These are phyloP conservation scores for Suillus clintonianus DNA, from an alignment of 768 basidiomycete species.

Conservation along the genomic window DNA sequence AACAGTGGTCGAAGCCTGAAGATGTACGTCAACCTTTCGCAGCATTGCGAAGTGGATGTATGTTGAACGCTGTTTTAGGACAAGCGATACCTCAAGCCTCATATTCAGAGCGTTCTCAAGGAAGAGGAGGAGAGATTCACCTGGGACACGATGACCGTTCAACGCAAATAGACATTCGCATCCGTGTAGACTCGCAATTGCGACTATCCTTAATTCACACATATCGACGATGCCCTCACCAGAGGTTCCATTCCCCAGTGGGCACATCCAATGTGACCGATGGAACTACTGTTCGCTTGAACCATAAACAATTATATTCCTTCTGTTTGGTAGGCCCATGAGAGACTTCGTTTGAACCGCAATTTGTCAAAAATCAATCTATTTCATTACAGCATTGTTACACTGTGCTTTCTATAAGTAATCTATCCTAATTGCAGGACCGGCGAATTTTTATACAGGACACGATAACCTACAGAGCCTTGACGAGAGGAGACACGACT, in stretches of 20 bases:
- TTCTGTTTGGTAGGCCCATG: no score
- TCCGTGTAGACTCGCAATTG: constrained; percentile 23
- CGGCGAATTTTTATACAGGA: not conserved
- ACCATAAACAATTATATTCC: not conserved
- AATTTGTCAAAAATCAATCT: not conserved
- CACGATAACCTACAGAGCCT: constrained; percentile 52
- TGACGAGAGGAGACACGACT: constrained; percentile 74
- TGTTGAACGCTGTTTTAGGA: constrained; percentile 55
- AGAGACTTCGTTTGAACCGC: not conserved
- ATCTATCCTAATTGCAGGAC: not conserved
- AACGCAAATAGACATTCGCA: constrained; percentile 56
- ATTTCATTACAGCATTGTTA: constrained; percentile 18
- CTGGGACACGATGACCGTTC: constrained; percentile 81
- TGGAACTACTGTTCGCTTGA: constrained; percentile 1
- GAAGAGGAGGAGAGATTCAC: constrained; percentile 76
- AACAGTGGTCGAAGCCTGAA: constrained; percentile 72
- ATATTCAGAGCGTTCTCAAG: constrained; percentile 67
- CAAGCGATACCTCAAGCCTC: constrained; percentile 81
- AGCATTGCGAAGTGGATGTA: constrained; percentile 1
- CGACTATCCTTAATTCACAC: constrained; percentile 18
- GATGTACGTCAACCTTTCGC: constrained; percentile 56
- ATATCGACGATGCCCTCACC: constrained; percentile 6
- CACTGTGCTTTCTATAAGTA: constrained; percentile 3
- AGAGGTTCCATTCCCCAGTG: not conserved
- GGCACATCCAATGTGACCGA: no score